Percentiles rank a stretch among this genome's conserved stretches.
These are phyloP conservation scores for Mortierella alpina DNA, from an alignment of 192 early-diverging fungal species.

Conservation along the genomic window DNA sequence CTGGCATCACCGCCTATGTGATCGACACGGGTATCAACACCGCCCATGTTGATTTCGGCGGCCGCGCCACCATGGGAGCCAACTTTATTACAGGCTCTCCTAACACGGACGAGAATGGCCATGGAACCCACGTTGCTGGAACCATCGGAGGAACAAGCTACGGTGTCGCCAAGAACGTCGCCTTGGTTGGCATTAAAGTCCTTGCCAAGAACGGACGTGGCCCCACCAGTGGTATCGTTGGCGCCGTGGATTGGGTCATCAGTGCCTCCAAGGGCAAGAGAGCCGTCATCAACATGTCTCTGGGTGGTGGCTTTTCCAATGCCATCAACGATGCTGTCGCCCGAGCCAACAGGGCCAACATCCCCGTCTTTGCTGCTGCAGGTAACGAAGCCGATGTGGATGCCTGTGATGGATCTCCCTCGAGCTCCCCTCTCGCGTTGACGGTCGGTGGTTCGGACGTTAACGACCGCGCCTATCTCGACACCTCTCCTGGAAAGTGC, in stretches of 20 bases:
- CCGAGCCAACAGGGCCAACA: slow-evolving; percentile 57
- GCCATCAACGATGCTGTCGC: slow-evolving; percentile 66
- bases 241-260: slow-evolving; percentile 48
- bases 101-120: slow-evolving; percentile 63
- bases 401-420: slow-evolving; percentile 69
- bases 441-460: slow-evolving; percentile 84
- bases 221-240: slow-evolving; percentile 42
- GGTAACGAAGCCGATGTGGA: slow-evolving; percentile 68
- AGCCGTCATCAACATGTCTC: slow-evolving; percentile 76
- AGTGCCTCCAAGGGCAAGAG: neutral
- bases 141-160: slow-evolving; percentile 67
- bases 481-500: slow-evolving; percentile 88
- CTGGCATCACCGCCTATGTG: slow-evolving; percentile 65
- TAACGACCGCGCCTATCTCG: slow-evolving; percentile 75
- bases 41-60: slow-evolving; percentile 74
- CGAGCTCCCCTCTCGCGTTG: slow-evolving; percentile 61
- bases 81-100: slow-evolving; percentile 52
- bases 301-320: slow-evolving; percentile 65
- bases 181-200: slow-evolving; percentile 75
- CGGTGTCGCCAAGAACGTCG: slow-evolving; percentile 78
- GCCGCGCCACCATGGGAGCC: slow-evolving; percentile 70
- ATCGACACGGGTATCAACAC: slow-evolving; percentile 69
- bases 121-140: slow-evolving; percentile 77
- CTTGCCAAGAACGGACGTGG: slow-evolving; percentile 66
- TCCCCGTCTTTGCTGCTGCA: slow-evolving; percentile 77